phyloP scores from a whole-genome alignment of 768 basidiomycete species.

The Clavulina sp. region DNA sequence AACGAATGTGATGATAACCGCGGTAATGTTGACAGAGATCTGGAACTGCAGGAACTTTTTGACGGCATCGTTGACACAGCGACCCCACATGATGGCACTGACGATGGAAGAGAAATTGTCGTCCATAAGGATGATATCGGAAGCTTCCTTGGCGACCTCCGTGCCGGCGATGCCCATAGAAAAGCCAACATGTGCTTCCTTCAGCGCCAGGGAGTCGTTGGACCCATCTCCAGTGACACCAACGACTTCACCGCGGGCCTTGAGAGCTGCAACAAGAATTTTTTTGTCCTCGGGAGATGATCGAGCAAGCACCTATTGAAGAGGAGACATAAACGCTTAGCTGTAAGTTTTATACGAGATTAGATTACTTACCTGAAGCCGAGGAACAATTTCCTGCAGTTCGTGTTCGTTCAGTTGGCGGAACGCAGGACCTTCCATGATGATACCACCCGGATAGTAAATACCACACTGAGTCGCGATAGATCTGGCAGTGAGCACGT shows the following conservation, averaged over 20 bases:
- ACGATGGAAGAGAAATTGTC: slow-evolving; percentile 94
- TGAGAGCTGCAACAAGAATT: slow-evolving; percentile 74
- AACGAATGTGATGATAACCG: slow-evolving; percentile 84
- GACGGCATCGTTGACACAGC: slow-evolving; percentile 95
- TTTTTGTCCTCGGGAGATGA: slow-evolving; percentile 98
- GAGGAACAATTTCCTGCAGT: slow-evolving; percentile 68
- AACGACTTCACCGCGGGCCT: slow-evolving; percentile 72
- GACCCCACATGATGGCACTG: slow-evolving; percentile 97
- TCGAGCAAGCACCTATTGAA: slow-evolving; percentile 57
- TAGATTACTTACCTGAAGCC: slow-evolving; percentile 36
- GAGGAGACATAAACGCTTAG: background rate
- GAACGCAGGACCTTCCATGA: slow-evolving; percentile 97
- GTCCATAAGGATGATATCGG: slow-evolving; percentile 97
- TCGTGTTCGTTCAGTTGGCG: slow-evolving; percentile 53
- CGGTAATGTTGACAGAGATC: slow-evolving; percentile 85
- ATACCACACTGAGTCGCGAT: slow-evolving; percentile 95
- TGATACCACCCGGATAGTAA: slow-evolving; percentile 79
- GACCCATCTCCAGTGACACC: slow-evolving; percentile 97
- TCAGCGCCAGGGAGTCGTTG: slow-evolving; percentile 92
- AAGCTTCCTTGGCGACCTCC: slow-evolving; percentile 97
- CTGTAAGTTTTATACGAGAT: background rate
- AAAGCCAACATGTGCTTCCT: slow-evolving; percentile 92
- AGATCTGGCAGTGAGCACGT: slow-evolving; percentile 86
- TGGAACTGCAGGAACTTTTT: slow-evolving; percentile 97
- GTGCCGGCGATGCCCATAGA: slow-evolving; percentile 95